Conservation (phyloP, 768 basidiomycete species). For the Mycena metata region DNA sequence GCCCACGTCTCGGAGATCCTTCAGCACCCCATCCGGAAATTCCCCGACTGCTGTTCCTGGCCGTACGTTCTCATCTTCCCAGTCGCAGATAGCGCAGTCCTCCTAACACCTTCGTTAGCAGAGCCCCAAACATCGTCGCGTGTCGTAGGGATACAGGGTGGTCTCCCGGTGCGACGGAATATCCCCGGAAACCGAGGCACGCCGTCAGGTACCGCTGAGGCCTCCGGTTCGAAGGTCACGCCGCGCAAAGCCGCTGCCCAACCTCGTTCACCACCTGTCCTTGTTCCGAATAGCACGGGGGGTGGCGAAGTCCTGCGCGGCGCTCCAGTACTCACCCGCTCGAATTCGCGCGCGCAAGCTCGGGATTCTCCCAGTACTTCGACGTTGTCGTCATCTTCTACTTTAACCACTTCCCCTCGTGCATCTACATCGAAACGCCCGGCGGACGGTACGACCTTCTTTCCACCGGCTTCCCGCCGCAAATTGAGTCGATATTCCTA, state of each 20-base stretch:
- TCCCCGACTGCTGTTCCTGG: background rate
- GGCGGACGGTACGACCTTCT: background rate
- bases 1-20: background rate
- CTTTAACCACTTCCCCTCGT: too few species aligned
- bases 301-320: background rate
- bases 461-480: background rate
- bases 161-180: constrained; percentile 10
- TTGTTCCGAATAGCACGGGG: background rate
- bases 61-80: background rate
- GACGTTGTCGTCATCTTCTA: too few species aligned
- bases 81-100: background rate
- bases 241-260: background rate
- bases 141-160: constrained; percentile 7
- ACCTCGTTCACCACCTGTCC: background rate
- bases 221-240: background rate
- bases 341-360: too few species aligned
- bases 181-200: background rate
- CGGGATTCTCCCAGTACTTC: too few species aligned
- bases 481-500: background rate
- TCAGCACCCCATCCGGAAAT: constrained; percentile 4
- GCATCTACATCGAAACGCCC: constrained; percentile 1
- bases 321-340: too few species aligned
- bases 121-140: background rate
- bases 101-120: background rate
- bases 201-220: background rate